These are phyloP conservation scores for Ligustrum vulgare DNA, from an alignment of 257 asterid species.

Conservation along the genomic window DNA sequence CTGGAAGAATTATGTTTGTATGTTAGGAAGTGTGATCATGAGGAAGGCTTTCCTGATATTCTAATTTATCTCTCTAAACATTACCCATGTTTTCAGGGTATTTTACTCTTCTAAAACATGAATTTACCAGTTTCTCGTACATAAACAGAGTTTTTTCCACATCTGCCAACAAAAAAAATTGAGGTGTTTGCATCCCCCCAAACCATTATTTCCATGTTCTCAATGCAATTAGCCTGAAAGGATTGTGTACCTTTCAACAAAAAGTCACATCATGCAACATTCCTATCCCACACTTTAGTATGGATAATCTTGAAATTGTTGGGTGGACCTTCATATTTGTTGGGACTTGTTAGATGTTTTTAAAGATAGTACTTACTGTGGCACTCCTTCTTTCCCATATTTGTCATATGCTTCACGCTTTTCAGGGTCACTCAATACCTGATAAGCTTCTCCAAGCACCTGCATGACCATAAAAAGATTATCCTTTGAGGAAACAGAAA, in stretches of 20 bases:
- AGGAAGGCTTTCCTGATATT: not conserved
- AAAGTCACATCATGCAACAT: not conserved
- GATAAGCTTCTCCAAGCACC: constrained; percentile 89
- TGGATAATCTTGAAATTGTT: not conserved
- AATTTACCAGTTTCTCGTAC: not conserved
- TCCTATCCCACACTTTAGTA: not conserved
- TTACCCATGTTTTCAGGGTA: not conserved
- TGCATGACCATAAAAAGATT: constrained; percentile 21
- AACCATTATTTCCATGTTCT: not conserved
- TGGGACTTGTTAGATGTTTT: not conserved
- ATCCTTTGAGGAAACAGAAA: not conserved
- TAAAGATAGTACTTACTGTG: constrained; percentile 42
- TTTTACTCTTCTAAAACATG: not conserved
- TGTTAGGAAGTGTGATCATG: not conserved
- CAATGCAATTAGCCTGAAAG: not conserved
- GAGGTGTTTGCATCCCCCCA: not conserved
- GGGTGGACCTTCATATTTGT: not conserved
- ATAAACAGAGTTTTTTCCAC: not conserved
- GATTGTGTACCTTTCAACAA: not conserved
- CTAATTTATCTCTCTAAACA: not conserved
- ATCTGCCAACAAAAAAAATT: not conserved
- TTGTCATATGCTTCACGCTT: constrained; percentile 67
- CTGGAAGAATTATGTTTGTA: not conserved
- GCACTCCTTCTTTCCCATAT: constrained; percentile 64
- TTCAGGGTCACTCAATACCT: constrained; percentile 72